Evolutionary conservation across 106 monocot species (phyloP), one percentile per base, ranked within the genome.

Genomic region (Dioscorea alata): DNA sequence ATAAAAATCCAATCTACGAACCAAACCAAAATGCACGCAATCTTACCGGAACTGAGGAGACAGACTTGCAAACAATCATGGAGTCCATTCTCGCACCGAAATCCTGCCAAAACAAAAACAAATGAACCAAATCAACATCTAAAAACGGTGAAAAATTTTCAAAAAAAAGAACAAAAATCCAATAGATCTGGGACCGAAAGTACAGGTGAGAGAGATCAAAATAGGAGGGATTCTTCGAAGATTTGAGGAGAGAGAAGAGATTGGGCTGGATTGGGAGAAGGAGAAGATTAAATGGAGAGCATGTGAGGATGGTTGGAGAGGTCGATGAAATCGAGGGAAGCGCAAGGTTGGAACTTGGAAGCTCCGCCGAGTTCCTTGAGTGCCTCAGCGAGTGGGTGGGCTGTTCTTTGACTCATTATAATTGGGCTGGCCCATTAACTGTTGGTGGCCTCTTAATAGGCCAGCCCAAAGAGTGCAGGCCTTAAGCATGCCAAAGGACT

Each of bases 281-380:
- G 49, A 59, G 67, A 52, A 33, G 18, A 20, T 18, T 59, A 59
- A 24, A 21, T 34, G 20, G 35, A 34, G 34, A 33, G 16, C 33
- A 21, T 13, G 24, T 14, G 59, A 18, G 18, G 60, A 51, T 10
- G 12, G 66, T 25, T 60, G n/a, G 12, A 12, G 56, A 63, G 48
- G 31, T 65, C 70, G 70, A 74, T 70, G 80, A 64, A 50, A 75
- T 50, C 70, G 74, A 80, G 74, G 58, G 31, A 56, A 64, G 64
- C 0, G 63, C 23, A 21, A 20, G 0, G 23, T 50, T 62, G 61
- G 13, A 32, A 51, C 16, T 50, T 62, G 61, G 13, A 32, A 51
- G 67, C 67, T 51, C 51, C 48, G 52, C 62, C 52, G 48, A 18
- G 15, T 0, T 6, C 54, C 42, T 6, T 5, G 7, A 34, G 34